Percentiles rank a stretch among this genome's conserved stretches.
Conservation (phyloP, 768 basidiomycete genomes). For the Pisolithus orientalis region DNA sequence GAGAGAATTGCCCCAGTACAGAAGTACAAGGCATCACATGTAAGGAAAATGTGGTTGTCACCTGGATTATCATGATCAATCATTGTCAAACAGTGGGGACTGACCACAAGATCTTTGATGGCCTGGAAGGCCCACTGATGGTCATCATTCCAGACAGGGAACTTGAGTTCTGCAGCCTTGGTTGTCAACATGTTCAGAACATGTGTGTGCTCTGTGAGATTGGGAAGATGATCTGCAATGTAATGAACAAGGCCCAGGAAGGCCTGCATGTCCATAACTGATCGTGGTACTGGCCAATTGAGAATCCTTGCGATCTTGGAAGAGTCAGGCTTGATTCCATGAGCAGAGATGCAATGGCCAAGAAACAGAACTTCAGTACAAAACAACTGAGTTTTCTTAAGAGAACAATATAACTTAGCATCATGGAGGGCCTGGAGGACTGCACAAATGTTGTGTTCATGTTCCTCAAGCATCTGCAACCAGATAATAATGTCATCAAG, state of each 20-base stretch:
- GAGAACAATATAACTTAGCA: neutral
- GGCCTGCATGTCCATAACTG: constrained; percentile 10
- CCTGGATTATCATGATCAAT: constrained; percentile 27
- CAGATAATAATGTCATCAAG: too few species aligned
- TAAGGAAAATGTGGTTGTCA: constrained; percentile 13
- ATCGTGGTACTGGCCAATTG: constrained; percentile 26
- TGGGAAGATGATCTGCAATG: constrained; percentile 5
- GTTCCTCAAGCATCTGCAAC: too few species aligned
- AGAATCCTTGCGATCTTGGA: constrained; percentile 11
- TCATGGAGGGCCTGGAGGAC: constrained; percentile 8
- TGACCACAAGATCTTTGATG: constrained; percentile 18
- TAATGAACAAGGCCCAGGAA: constrained; percentile 9
- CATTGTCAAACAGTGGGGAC: constrained; percentile 20
- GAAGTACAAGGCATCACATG: constrained; percentile 6
- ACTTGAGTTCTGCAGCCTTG: constrained; percentile 19
- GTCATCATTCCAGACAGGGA: constrained; percentile 20
- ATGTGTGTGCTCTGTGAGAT: constrained; percentile 6
- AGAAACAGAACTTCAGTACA: neutral
- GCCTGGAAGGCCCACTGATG: constrained; percentile 14
- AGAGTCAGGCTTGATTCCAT: neutral
- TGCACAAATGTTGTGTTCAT: neutral
- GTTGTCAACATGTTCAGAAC: constrained; percentile 7
- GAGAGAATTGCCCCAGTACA: constrained; percentile 1
- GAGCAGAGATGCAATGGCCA: neutral
- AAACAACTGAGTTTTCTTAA: neutral